Conservation (phyloP, 1,284 basidiomycete genomes). For the Xerocomus nothofagi region DNA sequence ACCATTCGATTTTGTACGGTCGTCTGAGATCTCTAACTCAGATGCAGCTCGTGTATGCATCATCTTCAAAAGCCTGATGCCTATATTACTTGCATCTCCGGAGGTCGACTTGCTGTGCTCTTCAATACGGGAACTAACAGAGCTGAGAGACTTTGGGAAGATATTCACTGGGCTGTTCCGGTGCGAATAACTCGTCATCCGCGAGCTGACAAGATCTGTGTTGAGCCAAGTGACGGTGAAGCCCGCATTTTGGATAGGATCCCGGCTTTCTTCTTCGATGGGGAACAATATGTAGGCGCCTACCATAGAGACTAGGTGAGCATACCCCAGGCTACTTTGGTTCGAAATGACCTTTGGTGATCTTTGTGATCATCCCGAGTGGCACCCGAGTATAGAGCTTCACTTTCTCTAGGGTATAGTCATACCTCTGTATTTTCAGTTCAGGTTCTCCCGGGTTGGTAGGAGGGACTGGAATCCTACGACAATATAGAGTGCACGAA, state of each 20-base stretch:
- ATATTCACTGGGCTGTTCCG: constrained; percentile 57
- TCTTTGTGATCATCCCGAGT: constrained; percentile 77
- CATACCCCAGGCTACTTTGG: neutral
- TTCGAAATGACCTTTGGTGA: constrained; percentile 68
- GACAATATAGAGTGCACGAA: constrained; percentile 65
- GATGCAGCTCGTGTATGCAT: constrained; percentile 21
- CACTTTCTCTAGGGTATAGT: constrained; percentile 90
- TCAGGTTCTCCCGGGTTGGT: constrained; percentile 8
- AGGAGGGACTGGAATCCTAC: constrained; percentile 37
- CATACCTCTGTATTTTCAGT: constrained; percentile 67
- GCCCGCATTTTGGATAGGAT: constrained; percentile 84
- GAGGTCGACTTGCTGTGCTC: constrained; percentile 7
- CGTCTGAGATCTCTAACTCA: constrained; percentile 31
- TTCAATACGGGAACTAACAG: constrained; percentile 19
- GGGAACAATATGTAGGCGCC: constrained; percentile 91
- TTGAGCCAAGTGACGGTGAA: constrained; percentile 78
- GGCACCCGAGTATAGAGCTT: constrained; percentile 88
- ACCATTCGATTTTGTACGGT: constrained; percentile 30
- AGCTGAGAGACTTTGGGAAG: constrained; percentile 17
- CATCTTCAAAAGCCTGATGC: constrained; percentile 9
- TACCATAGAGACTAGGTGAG: constrained; percentile 29
- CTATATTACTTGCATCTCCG: constrained; percentile 25
- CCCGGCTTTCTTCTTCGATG: constrained; percentile 85
- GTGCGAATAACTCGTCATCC: constrained; percentile 82
- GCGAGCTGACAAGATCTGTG: constrained; percentile 61